A percentile compares a stretch with the other conserved stretches of the same genome.
Evolutionary conservation across 352 stramenopile species (phyloP).

Genomic region (Thalassiosira hispida): DNA sequence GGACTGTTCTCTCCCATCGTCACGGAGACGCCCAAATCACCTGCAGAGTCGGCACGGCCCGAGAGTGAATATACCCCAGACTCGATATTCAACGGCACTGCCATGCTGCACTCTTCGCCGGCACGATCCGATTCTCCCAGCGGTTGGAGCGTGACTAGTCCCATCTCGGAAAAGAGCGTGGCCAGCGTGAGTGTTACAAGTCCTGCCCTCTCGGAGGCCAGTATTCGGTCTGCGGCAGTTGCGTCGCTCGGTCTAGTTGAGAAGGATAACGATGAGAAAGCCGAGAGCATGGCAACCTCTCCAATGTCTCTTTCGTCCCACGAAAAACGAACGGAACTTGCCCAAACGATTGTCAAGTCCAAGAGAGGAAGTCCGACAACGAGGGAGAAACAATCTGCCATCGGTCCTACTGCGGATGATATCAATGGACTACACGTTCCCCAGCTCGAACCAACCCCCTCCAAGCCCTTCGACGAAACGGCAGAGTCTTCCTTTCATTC

Average conservation of each 20-base stretch:
- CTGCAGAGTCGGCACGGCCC: background rate
- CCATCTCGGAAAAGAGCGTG: constrained; percentile 10
- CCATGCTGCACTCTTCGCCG: background rate
- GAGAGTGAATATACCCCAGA: background rate
- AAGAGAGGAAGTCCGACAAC: background rate
- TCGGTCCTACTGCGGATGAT: background rate
- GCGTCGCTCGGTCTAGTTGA: background rate
- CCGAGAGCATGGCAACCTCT: background rate
- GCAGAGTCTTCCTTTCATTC: constrained; percentile 30
- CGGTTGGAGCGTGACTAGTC: background rate
- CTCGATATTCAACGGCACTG: background rate
- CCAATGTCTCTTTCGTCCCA: background rate
- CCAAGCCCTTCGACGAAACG: constrained; percentile 33
- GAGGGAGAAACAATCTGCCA: background rate
- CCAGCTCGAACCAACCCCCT: constrained; percentile 7
- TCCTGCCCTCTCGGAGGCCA: background rate
- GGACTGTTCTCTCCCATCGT: constrained; percentile 17
- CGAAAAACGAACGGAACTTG: background rate
- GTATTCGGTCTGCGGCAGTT: background rate
- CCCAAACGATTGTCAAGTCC: background rate
- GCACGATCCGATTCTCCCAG: background rate
- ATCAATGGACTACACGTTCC: background rate
- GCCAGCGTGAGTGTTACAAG: background rate
- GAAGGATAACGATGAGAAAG: background rate
- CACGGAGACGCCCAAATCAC: background rate